Base-by-base conservation (phyloP, 2,329 filamentous ascomycete genomes). In the Ceratocystis eucalypticola region DNA sequence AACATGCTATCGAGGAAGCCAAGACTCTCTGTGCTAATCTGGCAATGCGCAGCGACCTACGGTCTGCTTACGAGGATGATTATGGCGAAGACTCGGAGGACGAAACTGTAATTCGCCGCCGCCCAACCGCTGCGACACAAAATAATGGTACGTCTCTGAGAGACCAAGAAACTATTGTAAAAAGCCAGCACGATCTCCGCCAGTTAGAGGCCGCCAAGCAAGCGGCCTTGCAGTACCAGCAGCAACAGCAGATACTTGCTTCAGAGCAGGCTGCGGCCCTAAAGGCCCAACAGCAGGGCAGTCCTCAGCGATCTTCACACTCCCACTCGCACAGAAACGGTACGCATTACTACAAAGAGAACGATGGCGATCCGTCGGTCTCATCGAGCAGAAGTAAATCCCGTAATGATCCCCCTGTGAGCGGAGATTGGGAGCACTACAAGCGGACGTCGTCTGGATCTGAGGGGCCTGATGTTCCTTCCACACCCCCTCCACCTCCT, bases 11-110 rank as follows among this genome's bases (percentile, higher is more conserved):
- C 63, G 78, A 80, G 53, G 79, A 81, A 68, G 79, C 79, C 33
- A 76, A 77, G 64, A 77, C 76, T 62, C 77, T 80, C 25, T 81
- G 80, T 68, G 79, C 79, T 53, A 76, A 75, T 66, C 73, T 82
- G 17, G 80, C 80, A 6, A 81, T 82, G 80, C 75, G 80, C 48
- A 81, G 80, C 69, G 80, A 82, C 68, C 70, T 82, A 20, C 74
- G 80, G 5, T 73, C 72, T 28, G 67, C 67, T 22, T 68, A 77
- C 46, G 76, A 77, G 15, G 67, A 68, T 12, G 62, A 68, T 25
- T 66, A 66, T 17, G 61, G 64, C 10, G 46, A 66, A 53, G 67
- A 68, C 20, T 68, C 67, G 7, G 67, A 64, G 37, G 67, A 68
- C 15, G 67, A 68, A 17, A 50, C 46, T 53, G 48, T 57, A 20